phyloP scores from a whole-genome alignment of 1,284 basidiomycete genomes.

The Gymnopus androsaceus region DNA sequence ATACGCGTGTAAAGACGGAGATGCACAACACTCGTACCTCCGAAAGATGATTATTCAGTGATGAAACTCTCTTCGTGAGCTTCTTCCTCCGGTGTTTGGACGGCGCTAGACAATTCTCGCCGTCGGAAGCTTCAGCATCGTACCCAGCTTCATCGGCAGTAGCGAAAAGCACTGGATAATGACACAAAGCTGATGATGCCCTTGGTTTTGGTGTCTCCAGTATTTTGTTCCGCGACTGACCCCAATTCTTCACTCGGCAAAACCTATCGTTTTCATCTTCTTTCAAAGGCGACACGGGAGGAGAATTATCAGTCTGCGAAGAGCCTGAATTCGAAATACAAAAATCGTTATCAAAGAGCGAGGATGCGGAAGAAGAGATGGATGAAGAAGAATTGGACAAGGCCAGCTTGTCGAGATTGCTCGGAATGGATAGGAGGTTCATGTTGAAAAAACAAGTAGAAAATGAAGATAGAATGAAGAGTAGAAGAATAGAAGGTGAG shows the following conservation, averaged over 20 bases:
- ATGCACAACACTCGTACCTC: too few relatives aligned
- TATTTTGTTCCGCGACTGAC: not conserved
- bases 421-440: constrained; percentile 2
- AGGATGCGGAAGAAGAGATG: constrained; percentile 6
- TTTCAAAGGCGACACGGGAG: constrained; percentile 1
- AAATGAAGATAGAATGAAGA: not conserved
- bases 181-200: too few relatives aligned
- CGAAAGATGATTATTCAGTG: too few relatives aligned
- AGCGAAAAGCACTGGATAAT: not conserved
- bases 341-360: not conserved
- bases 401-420: constrained; percentile 12
- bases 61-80: not conserved
- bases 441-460: not conserved
- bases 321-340: not conserved
- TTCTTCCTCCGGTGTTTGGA: not conserved
- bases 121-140: constrained; percentile 6
- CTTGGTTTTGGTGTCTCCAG: not conserved
- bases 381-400: constrained; percentile 13
- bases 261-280: not conserved
- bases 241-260: not conserved
- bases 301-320: constrained; percentile 2
- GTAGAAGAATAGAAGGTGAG: not conserved
- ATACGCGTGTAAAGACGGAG: too few relatives aligned
- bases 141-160: constrained; percentile 7
- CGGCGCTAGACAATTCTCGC: not conserved